phyloP scores from a whole-genome alignment of 2,329 filamentous ascomycete species.

The Beauveria varroae region DNA sequence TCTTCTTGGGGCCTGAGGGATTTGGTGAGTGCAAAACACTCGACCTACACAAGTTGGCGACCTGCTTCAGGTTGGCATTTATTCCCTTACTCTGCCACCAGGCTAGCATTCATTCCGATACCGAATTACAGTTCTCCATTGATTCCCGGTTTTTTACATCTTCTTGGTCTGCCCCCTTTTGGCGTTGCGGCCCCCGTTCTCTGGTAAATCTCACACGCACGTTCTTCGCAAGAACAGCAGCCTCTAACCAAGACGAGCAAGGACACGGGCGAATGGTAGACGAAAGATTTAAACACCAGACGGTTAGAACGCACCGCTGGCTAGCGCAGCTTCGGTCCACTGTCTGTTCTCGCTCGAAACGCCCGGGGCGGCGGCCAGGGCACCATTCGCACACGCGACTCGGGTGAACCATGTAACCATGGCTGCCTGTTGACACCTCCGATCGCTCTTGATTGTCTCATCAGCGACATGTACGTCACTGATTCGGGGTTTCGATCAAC shows the following conservation, averaged over 20 bases:
- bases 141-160: background rate
- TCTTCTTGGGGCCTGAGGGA: background rate
- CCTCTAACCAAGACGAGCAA: background rate
- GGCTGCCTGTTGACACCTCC: background rate
- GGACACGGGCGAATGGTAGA: background rate
- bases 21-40: background rate
- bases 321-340: background rate
- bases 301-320: background rate
- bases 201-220: background rate
- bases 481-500: background rate
- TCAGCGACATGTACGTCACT: slow-evolving; percentile 1
- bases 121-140: background rate
- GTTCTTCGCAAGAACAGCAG: background rate
- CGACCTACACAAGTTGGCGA: background rate
- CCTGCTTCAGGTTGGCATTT: background rate
- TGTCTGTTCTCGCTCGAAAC: background rate
- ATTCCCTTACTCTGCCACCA: background rate
- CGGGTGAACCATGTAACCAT: background rate
- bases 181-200: background rate
- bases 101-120: slow-evolving; percentile 8
- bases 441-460: background rate
- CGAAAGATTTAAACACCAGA: background rate
- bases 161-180: background rate
- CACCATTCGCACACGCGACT: background rate
- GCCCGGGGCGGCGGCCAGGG: background rate